Base-by-base conservation (phyloP, 108 stramenopile species). In the Skeletonema tropicum region DNA sequence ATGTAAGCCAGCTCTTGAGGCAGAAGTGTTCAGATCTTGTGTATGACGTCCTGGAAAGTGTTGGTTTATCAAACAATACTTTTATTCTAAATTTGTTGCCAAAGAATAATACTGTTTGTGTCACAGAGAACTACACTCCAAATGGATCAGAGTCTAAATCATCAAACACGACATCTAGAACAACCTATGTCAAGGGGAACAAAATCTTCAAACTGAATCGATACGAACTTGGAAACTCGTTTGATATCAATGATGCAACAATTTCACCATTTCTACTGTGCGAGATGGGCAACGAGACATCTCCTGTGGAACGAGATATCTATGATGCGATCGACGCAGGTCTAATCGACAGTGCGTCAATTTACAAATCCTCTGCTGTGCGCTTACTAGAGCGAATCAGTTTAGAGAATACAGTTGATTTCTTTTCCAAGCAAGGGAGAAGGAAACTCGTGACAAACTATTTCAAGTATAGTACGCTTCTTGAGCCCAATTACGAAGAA, bases 401-500 rank as follows among this genome's bases (percentile, higher is more conserved):
- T 57, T 89, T 95, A 60, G 76, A 85, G 63, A 89, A 92, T 57
- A 76, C 89, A 10, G 89, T 95, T 9, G 81, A 93, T 66, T 74
- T 92, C 9, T 90, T 90, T 66, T 73, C 85, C 17, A 65, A 66
- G 41, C 74, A 59, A 3, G 90, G 91, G 2, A 77, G 90, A 52
- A 59, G 83, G 59, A 71, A 73, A 5, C 58, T 92, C 3, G 29
- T 95, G n/a, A 65, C 57, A 7, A 79, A 84, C 19, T 68, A 86
- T 59, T 83, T 93, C 66, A 64, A 78, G 14, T 82, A 76, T 64
- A 86, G 86, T 2, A 83, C 88, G 57, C 82, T 95, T 8, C 85
- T 89, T 33, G 94, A 93, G 71, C 94, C 92, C 29, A 87, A 92
- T 0, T 95, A 85, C 67, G 87, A 92, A 80, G 92, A 92, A 66